phyloP scores from a whole-genome alignment of 345 rosid genomes.

The Trapa bicornis region DNA sequence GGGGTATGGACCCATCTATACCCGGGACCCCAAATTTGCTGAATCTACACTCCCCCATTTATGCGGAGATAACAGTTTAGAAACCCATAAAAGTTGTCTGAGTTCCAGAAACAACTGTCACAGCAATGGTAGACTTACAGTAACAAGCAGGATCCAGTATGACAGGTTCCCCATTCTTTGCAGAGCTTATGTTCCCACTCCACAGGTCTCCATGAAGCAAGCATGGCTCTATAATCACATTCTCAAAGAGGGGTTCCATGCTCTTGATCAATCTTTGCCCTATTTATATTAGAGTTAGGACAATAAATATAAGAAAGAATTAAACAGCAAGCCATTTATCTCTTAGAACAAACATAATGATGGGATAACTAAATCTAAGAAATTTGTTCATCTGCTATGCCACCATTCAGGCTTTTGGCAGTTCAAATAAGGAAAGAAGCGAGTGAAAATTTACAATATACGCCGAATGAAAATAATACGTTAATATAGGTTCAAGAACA shows the following conservation, averaged over 20 bases:
- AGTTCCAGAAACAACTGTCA: constrained; percentile 1
- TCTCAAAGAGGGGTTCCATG: constrained; percentile 66
- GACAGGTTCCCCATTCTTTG: constrained; percentile 69
- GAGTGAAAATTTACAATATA: too few relatives aligned
- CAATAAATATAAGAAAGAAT: not conserved
- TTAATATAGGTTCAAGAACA: not conserved
- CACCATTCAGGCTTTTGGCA: not conserved
- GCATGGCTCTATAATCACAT: constrained; percentile 56
- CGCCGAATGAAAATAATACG: not conserved
- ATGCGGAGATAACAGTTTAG: not conserved
- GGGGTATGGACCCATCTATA: too few relatives aligned
- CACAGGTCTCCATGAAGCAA: constrained; percentile 94
- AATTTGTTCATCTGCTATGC: not conserved
- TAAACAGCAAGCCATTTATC: too few relatives aligned
- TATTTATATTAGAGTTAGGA: constrained; percentile 12
- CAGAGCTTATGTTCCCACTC: constrained; percentile 88
- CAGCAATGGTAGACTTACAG: constrained; percentile 28
- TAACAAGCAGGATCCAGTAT: constrained; percentile 96
- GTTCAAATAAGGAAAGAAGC: too few relatives aligned
- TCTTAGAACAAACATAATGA: not conserved
- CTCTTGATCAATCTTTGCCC: constrained; percentile 63
- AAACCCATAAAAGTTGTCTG: not conserved
- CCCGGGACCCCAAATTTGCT: too few relatives aligned
- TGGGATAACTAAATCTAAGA: not conserved
- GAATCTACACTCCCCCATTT: too few relatives aligned